A percentile compares a stretch with the other conserved stretches of the same genome.
Conservation (phyloP, 768 basidiomycete species). For the Auriscalpium microsporum region DNA sequence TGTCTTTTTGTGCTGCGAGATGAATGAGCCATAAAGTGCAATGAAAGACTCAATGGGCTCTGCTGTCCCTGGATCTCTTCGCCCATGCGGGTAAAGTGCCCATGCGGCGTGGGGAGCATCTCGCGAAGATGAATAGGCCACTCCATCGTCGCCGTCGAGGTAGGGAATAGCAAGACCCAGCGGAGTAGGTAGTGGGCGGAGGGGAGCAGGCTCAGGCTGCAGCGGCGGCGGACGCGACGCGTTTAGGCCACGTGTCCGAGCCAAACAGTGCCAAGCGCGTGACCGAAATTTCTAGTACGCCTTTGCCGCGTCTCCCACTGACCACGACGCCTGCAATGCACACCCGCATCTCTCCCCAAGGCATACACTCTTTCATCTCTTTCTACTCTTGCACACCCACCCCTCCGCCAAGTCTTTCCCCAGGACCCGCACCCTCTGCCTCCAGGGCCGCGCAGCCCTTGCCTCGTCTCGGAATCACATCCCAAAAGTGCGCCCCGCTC, state of each 20-base stretch:
- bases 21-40: no score
- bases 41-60: no score
- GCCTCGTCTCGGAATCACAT: slow-evolving; percentile 5
- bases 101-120: no score
- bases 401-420: slow-evolving; percentile 11
- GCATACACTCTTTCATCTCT: slow-evolving; percentile 23
- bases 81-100: no score
- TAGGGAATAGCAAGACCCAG: no score
- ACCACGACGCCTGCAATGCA: slow-evolving; percentile 30
- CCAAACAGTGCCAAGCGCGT: neutral
- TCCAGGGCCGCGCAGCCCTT: neutral
- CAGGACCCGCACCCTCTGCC: slow-evolving; percentile 2
- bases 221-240: neutral
- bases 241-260: neutral
- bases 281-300: neutral
- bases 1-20: no score
- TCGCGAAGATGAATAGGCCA: no score
- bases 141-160: no score
- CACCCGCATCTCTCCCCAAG: slow-evolving; percentile 33
- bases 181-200: no score
- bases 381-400: slow-evolving; percentile 50
- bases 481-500: slow-evolving; percentile 5
- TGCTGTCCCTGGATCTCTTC: no score
- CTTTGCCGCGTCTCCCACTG: neutral
- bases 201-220: no score